Conservation (phyloP, 1,284 basidiomycete genomes). For the Pseudozyma sp. region DNA sequence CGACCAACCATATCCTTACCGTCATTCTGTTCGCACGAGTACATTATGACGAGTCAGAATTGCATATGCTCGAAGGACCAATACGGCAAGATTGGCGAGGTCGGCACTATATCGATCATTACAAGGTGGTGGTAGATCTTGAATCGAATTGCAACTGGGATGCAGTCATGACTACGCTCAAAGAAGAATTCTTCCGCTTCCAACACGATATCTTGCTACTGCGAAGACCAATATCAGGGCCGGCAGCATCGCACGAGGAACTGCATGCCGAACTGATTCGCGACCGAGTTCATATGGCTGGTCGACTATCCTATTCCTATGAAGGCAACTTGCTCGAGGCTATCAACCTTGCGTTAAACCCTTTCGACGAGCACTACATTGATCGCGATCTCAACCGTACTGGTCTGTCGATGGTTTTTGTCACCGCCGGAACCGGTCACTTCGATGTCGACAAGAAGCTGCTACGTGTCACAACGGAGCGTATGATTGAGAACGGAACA, state of each 20-base stretch:
- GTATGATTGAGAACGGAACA: slow-evolving; percentile 95
- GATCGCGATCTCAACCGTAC: slow-evolving; percentile 95
- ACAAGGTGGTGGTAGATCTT: slow-evolving; percentile 84
- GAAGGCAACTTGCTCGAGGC: slow-evolving; percentile 95
- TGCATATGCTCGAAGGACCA: slow-evolving; percentile 69
- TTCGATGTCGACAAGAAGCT: slow-evolving; percentile 92
- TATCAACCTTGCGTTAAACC: slow-evolving; percentile 90
- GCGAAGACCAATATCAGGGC: slow-evolving; percentile 53
- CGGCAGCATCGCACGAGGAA: slow-evolving; percentile 54
- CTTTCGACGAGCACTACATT: slow-evolving; percentile 93
- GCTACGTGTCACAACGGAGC: slow-evolving; percentile 89
- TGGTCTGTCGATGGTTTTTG: slow-evolving; percentile 83
- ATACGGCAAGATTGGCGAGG: slow-evolving; percentile 79
- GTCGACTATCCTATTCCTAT: slow-evolving; percentile 85
- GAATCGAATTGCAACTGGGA: slow-evolving; percentile 90
- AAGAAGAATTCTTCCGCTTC: slow-evolving; percentile 74
- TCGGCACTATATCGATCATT: slow-evolving; percentile 93
- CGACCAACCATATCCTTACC: slow-evolving; percentile 92
- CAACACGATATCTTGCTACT: slow-evolving; percentile 67
- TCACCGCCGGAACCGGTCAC: slow-evolving; percentile 94
- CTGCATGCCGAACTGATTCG: slow-evolving; percentile 54
- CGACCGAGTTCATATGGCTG: slow-evolving; percentile 69
- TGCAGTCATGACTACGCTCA: slow-evolving; percentile 84
- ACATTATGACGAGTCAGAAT: slow-evolving; percentile 78
- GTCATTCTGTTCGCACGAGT: slow-evolving; percentile 95